A percentile compares a stretch with the other conserved stretches of the same genome.
These are phyloP conservation scores for Cercophora samala DNA, from an alignment of 495 filamentous ascomycete genomes.

Conservation along the genomic window DNA sequence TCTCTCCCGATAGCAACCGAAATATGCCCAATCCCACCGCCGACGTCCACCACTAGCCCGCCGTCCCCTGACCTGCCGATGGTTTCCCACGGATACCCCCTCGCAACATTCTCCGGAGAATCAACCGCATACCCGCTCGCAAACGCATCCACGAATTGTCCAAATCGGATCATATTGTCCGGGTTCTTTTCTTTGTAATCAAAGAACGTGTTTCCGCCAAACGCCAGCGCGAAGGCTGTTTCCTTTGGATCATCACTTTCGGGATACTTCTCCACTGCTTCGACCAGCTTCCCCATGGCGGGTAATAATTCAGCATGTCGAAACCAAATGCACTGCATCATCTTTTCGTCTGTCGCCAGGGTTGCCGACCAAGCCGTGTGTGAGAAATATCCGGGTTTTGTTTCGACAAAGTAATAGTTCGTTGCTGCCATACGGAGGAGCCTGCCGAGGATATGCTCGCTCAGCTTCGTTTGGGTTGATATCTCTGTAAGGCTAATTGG, in stretches of 20 bases:
- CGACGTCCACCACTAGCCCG: constrained; percentile 35
- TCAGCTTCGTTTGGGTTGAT: constrained; percentile 23
- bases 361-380: constrained; percentile 34
- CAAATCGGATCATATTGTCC: constrained; percentile 22
- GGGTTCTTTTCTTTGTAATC: constrained; percentile 22
- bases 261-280: constrained; percentile 55
- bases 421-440: constrained; percentile 36
- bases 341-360: constrained; percentile 23
- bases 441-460: constrained; percentile 29
- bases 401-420: constrained; percentile 37
- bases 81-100: constrained; percentile 18
- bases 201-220: constrained; percentile 26
- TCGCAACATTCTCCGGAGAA: constrained; percentile 16
- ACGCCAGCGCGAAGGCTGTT: constrained; percentile 34
- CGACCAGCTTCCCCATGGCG: constrained; percentile 75
- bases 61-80: constrained; percentile 18
- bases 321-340: constrained; percentile 23
- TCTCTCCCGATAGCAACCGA: constrained; percentile 33
- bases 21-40: constrained; percentile 46
- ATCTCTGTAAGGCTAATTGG: constrained; percentile 30
- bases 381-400: constrained; percentile 26
- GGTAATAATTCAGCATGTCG: constrained; percentile 57
- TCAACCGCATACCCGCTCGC: constrained; percentile 14
- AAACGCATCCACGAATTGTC: constrained; percentile 16
- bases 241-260: constrained; percentile 26